These are phyloP conservation scores for Alternaria sp. DNA, from an alignment of 2,329 filamentous ascomycete species.

Conservation along the genomic window DNA sequence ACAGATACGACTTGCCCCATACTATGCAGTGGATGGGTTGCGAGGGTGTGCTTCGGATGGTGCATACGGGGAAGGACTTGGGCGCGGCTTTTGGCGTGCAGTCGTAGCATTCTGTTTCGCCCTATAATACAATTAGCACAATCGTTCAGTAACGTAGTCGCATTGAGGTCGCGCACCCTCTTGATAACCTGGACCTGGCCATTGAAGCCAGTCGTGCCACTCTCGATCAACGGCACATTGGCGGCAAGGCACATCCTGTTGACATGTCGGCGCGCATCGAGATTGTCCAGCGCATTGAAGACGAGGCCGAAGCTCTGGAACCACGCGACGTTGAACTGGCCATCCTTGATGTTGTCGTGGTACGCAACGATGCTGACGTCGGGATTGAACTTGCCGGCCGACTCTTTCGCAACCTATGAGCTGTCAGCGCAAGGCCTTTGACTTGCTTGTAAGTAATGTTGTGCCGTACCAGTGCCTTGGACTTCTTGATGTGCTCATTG, in stretches of 20 bases:
- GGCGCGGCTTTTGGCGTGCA: constrained; percentile 88
- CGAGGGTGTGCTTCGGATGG: constrained; percentile 92
- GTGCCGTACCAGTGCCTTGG: constrained; percentile 78
- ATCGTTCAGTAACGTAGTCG: not conserved
- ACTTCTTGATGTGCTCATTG: constrained; percentile 96
- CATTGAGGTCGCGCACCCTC: constrained; percentile 59
- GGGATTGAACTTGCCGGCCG: constrained; percentile 88
- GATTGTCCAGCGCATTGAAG: constrained; percentile 96
- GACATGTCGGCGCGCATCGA: constrained; percentile 91
- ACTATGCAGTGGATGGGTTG: constrained; percentile 99
- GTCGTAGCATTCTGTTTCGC: constrained; percentile 93
- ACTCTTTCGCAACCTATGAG: constrained; percentile 84
- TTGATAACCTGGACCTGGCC: constrained; percentile 97
- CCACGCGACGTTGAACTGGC: constrained; percentile 85
- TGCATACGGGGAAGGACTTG: constrained; percentile 95
- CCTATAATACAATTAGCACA: constrained; percentile 51
- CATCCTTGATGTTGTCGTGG: constrained; percentile 94
- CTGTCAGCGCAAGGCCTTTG: constrained; percentile 25
- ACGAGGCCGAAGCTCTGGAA: constrained; percentile 83
- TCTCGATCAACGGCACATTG: constrained; percentile 89
- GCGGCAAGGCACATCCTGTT: constrained; percentile 97
- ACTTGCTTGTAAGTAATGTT: not conserved
- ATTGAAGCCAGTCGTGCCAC: constrained; percentile 96
- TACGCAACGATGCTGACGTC: constrained; percentile 84
- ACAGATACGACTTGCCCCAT: constrained; percentile 95